These are phyloP conservation scores for Backusella morwellensis DNA, from an alignment of 192 early-diverging fungal species.

Conservation along the genomic window DNA sequence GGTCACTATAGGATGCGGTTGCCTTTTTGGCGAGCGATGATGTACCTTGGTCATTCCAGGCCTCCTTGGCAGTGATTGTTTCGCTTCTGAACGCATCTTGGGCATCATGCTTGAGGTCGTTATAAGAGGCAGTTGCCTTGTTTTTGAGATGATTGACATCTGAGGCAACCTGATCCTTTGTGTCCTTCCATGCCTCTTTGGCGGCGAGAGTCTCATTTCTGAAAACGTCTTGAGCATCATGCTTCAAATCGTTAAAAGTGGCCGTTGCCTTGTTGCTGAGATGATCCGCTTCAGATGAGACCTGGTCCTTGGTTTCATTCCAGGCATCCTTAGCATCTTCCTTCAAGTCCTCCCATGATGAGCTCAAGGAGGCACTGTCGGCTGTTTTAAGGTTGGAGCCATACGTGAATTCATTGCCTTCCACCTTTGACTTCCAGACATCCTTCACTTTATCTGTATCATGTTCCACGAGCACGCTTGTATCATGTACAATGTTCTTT, in stretches of 20 bases:
- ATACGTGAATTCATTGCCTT: neutral
- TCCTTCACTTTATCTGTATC: neutral
- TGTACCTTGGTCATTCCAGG: neutral
- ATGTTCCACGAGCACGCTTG: neutral
- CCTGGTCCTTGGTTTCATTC: neutral
- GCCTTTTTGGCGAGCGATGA: neutral
- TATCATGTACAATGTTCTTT: neutral
- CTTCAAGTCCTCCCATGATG: neutral
- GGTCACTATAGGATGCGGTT: too few species aligned
- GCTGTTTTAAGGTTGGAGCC: neutral
- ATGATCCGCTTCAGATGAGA: neutral
- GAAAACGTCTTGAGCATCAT: neutral
- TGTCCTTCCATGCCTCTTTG: neutral
- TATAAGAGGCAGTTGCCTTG: neutral
- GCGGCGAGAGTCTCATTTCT: neutral
- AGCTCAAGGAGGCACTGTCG: neutral
- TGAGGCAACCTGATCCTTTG: neutral
- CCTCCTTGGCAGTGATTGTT: neutral
- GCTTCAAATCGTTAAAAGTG: neutral
- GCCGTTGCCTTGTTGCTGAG: neutral
- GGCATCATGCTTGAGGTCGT: neutral
- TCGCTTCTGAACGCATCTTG: neutral
- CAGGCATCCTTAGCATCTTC: slow-evolving; percentile 1
- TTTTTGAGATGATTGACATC: neutral
- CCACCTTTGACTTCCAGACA: neutral